Conservation (phyloP, 768 basidiomycete species). For the Porpolomopsis calyptriformis region DNA sequence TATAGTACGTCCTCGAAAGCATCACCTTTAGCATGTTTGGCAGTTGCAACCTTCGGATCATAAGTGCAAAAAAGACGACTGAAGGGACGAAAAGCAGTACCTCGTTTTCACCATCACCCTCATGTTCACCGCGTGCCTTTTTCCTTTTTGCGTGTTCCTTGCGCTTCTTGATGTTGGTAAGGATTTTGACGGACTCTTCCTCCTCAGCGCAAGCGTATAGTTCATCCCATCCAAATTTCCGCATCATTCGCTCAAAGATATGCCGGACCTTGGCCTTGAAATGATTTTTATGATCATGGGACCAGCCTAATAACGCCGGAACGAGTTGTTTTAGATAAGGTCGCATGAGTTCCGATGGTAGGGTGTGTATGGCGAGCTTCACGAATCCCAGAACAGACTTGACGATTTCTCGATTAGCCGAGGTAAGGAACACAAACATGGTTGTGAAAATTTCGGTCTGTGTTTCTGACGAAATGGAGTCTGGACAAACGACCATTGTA, state of each 20-base stretch:
- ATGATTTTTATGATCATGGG: slow-evolving; percentile 97
- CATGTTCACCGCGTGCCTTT: slow-evolving; percentile 52
- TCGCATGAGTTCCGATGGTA: slow-evolving; percentile 59
- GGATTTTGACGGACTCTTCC: slow-evolving; percentile 78
- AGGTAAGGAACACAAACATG: slow-evolving; percentile 81
- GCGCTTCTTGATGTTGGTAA: slow-evolving; percentile 89
- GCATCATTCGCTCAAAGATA: slow-evolving; percentile 91
- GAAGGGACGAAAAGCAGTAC: slow-evolving; percentile 11
- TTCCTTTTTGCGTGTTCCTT: slow-evolving; percentile 90
- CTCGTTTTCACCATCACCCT: slow-evolving; percentile 43
- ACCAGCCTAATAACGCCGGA: slow-evolving; percentile 80
- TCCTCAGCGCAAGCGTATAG: slow-evolving; percentile 65
- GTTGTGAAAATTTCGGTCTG: slow-evolving; percentile 80
- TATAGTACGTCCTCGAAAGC: slow-evolving; percentile 97
- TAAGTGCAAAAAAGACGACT: not conserved
- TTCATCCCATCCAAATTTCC: slow-evolving; percentile 82
- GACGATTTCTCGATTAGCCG: slow-evolving; percentile 94
- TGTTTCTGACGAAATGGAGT: slow-evolving; percentile 58
- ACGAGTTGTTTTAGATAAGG: slow-evolving; percentile 72
- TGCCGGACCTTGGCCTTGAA: slow-evolving; percentile 96
- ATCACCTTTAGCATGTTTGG: slow-evolving; percentile 56
- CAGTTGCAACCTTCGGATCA: slow-evolving; percentile 28
- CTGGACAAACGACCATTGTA: slow-evolving; percentile 27
- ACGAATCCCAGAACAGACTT: slow-evolving; percentile 93
- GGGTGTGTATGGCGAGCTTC: slow-evolving; percentile 84